Percentiles rank a stretch among this genome's conserved stretches.
These are phyloP conservation scores for Dactylonectria estremocensis DNA, from an alignment of 2,329 filamentous ascomycete genomes.

Conservation along the genomic window DNA sequence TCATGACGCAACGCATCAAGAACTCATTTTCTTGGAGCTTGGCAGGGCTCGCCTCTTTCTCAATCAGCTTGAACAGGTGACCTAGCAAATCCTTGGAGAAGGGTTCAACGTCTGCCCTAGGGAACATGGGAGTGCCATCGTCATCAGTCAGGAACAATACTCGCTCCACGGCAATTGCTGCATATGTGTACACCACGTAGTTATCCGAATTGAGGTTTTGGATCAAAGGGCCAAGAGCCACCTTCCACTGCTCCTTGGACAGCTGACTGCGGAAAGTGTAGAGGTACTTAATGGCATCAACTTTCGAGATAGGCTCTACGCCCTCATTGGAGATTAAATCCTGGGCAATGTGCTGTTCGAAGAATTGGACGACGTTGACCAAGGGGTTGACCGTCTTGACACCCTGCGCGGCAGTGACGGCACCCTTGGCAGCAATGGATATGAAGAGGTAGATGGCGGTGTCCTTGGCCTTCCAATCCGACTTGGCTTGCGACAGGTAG, in stretches of 20 bases:
- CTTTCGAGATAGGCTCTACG: constrained; percentile 89
- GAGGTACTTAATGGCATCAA: constrained; percentile 98
- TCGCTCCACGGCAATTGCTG: constrained; percentile 95
- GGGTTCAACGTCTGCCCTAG: constrained; percentile 82
- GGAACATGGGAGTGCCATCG: constrained; percentile 83
- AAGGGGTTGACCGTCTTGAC: constrained; percentile 91
- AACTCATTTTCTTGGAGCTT: constrained; percentile 99
- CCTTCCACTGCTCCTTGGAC: constrained; percentile 91
- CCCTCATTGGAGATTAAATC: constrained; percentile 82
- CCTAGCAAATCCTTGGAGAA: constrained; percentile 89
- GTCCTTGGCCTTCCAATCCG: constrained; percentile 97
- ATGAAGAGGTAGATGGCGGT: constrained; percentile 98
- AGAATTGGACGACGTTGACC: constrained; percentile 94
- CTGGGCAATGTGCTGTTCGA: constrained; percentile 91
- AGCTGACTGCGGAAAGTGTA: constrained; percentile 97
- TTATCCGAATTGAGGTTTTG: constrained; percentile 91
- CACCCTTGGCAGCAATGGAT: constrained; percentile 92
- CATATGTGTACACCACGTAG: constrained; percentile 98
- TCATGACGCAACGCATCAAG: constrained; percentile 98
- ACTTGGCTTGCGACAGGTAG: constrained; percentile 84
- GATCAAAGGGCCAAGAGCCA: constrained; percentile 89
- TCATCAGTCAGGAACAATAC: constrained; percentile 88
- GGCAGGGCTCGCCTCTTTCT: constrained; percentile 85
- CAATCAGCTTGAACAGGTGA: constrained; percentile 92
- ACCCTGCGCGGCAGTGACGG: constrained; percentile 88